These are phyloP conservation scores for Chlorella sp. DNA, from an alignment of 139 green algal genomes.

Conservation along the genomic window DNA sequence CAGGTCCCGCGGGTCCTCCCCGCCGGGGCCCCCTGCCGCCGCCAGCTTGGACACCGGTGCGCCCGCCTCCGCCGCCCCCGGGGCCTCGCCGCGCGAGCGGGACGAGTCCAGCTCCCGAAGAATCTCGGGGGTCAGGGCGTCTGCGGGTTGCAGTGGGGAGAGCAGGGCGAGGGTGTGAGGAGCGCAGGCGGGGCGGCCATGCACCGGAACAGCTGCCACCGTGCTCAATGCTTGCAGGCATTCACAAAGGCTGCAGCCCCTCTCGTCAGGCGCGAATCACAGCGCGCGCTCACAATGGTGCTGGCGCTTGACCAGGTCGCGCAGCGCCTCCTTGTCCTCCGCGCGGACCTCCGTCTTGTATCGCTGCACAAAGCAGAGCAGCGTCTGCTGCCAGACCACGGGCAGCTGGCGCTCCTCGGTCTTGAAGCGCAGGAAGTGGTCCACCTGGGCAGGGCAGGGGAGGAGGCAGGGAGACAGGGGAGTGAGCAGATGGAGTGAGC, in stretches of 20 bases:
- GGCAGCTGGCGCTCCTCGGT: conserved; percentile 90
- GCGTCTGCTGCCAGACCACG: conserved; percentile 98
- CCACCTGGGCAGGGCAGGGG: conserved; percentile 56
- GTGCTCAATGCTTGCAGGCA: no score
- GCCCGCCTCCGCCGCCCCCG: not conserved
- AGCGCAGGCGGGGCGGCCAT: no score
- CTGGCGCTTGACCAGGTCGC: conserved; percentile 82
- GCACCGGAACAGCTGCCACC: no score
- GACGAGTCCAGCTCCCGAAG: conserved; percentile 86
- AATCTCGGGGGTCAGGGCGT: conserved; percentile 92
- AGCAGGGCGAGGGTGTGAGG: no score
- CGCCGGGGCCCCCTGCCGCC: conserved; percentile 48
- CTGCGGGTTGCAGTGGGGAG: no score
- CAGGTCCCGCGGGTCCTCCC: conserved; percentile 75
- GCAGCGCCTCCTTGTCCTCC: conserved; percentile 85
- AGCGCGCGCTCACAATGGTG: conserved; percentile 68
- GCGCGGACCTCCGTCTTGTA: conserved; percentile 93
- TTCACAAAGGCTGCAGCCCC: no score
- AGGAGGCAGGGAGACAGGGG: not conserved
- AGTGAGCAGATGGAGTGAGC: no score
- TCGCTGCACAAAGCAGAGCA: conserved; percentile 96
- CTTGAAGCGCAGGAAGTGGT: conserved; percentile 86
- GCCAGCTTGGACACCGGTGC: conserved; percentile 7
- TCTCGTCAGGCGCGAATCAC: no score
- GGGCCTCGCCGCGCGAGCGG: conserved; percentile 27